Conservation (phyloP, 352 stramenopile genomes). For the Phytopythium mirpurense region DNA sequence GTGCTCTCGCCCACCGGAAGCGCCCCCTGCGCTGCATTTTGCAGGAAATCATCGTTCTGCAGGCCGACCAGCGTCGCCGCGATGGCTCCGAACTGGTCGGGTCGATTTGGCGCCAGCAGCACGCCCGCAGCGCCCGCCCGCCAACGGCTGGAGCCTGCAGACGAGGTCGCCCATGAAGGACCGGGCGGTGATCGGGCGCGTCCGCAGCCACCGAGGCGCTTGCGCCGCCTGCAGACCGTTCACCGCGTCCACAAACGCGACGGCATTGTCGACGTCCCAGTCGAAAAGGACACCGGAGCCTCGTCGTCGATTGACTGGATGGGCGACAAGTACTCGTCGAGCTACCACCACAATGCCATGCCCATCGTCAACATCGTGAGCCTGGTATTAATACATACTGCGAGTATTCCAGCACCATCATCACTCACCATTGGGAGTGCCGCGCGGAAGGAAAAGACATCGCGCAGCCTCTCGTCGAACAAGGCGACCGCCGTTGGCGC, state of each 20-base stretch:
- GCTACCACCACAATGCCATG: constrained; percentile 1
- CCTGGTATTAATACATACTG: neutral
- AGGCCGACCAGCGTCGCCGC: neutral
- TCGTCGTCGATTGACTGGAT: constrained; percentile 16
- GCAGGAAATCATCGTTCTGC: constrained; percentile 12
- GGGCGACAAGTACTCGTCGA: constrained; percentile 11
- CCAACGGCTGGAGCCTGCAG: neutral
- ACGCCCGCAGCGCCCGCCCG: neutral
- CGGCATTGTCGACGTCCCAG: constrained; percentile 12
- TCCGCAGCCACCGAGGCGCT: neutral
- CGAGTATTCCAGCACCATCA: no score
- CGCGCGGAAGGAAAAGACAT: constrained; percentile 14
- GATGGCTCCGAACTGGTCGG: neutral
- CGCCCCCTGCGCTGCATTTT: constrained; percentile 10
- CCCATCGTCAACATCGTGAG: neutral
- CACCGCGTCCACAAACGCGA: constrained; percentile 11
- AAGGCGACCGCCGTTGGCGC: constrained; percentile 11
- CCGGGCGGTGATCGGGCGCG: constrained; percentile 1
- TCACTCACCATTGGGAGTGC: constrained; percentile 21
- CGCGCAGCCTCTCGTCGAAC: constrained; percentile 17
- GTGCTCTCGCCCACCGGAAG: constrained; percentile 6
- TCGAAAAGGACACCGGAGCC: constrained; percentile 7
- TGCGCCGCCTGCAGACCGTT: constrained; percentile 8
- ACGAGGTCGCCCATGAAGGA: constrained; percentile 2
- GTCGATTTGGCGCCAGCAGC: neutral